Evolutionary conservation across 805 yeast species (phyloP).

Genomic region (Saccharomycopsis selenospora): DNA sequence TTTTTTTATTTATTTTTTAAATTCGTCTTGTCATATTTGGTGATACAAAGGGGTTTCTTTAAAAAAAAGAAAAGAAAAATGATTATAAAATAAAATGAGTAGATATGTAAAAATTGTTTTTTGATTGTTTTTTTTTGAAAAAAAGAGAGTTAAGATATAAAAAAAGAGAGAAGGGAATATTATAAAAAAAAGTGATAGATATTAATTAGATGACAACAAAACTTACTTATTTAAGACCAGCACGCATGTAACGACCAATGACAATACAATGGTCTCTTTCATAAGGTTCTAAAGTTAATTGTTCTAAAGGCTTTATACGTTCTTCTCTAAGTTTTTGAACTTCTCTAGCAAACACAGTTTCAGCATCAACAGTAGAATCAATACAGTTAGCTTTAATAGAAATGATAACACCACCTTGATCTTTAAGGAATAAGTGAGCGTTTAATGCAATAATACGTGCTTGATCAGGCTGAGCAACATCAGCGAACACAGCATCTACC

Average conservation of each 20-base stretch:
- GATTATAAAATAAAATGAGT: slow-evolving; percentile 3
- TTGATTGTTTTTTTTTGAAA: no score
- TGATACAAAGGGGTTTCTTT: not conserved
- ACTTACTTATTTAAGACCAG: slow-evolving; percentile 40
- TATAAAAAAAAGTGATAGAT: slow-evolving; percentile 6
- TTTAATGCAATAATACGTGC: slow-evolving; percentile 99
- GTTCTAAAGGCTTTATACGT: slow-evolving; percentile 97
- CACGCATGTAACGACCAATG: slow-evolving; percentile 92
- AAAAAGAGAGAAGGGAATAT: slow-evolving; percentile 4
- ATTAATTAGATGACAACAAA: not conserved
- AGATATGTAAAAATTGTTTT: slow-evolving; percentile 1
- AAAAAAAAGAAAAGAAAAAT: not conserved
- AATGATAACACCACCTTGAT: slow-evolving; percentile 97
- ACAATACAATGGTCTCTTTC: slow-evolving; percentile 99
- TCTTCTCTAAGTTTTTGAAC: slow-evolving; percentile 98
- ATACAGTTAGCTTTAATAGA: slow-evolving; percentile 99
- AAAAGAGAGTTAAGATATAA: slow-evolving; percentile 2
- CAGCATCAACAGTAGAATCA: slow-evolving; percentile 98
- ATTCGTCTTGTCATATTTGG: not conserved
- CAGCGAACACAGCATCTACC: slow-evolving; percentile 99
- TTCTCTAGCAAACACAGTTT: slow-evolving; percentile 98
- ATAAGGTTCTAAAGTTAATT: slow-evolving; percentile 97
- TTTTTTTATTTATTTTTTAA: not conserved
- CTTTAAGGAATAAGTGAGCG: slow-evolving; percentile 96
- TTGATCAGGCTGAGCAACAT: slow-evolving; percentile 99